These are phyloP conservation scores for Amaranthus cruentus DNA, from an alignment of 148 eudicot genomes.

Conservation along the genomic window DNA sequence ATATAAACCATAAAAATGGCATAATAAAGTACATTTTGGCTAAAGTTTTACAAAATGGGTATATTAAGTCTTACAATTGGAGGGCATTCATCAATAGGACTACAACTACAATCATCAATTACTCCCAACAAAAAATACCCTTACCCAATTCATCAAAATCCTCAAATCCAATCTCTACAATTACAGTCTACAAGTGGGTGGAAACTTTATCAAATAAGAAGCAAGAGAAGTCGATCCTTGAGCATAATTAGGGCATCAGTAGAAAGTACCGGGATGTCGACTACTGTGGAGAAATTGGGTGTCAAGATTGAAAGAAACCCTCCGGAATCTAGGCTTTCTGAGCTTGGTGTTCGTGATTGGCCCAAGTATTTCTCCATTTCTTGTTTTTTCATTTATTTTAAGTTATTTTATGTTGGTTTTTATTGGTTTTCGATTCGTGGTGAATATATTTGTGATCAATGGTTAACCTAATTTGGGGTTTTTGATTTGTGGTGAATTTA, in stretches of 20 bases:
- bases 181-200: slow-evolving; percentile 14
- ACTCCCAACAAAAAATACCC: background rate
- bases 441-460: slow-evolving; percentile 5
- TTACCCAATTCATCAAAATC: slow-evolving; percentile 1
- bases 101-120: slow-evolving; percentile 13
- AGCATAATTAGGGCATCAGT: slow-evolving; percentile 23
- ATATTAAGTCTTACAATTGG: slow-evolving; percentile 13
- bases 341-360: slow-evolving; percentile 60
- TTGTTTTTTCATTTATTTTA: background rate
- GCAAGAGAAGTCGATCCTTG: slow-evolving; percentile 14
- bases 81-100: slow-evolving; percentile 6
- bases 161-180: slow-evolving; percentile 2
- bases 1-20: background rate
- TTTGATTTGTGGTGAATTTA: background rate
- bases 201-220: background rate
- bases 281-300: slow-evolving; percentile 48
- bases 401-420: background rate
- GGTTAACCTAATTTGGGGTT: background rate
- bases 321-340: slow-evolving; percentile 47
- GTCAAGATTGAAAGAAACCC: slow-evolving; percentile 52
- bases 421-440: background rate
- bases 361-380: slow-evolving; percentile 39
- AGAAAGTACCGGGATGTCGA: slow-evolving; percentile 29
- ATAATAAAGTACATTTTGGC: too few species aligned
- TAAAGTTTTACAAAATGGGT: slow-evolving; percentile 15